Percentiles rank a stretch among this genome's conserved stretches.
These are phyloP conservation scores for Zanthoxylum bungeanum DNA, from an alignment of 345 rosid species.

Conservation along the genomic window DNA sequence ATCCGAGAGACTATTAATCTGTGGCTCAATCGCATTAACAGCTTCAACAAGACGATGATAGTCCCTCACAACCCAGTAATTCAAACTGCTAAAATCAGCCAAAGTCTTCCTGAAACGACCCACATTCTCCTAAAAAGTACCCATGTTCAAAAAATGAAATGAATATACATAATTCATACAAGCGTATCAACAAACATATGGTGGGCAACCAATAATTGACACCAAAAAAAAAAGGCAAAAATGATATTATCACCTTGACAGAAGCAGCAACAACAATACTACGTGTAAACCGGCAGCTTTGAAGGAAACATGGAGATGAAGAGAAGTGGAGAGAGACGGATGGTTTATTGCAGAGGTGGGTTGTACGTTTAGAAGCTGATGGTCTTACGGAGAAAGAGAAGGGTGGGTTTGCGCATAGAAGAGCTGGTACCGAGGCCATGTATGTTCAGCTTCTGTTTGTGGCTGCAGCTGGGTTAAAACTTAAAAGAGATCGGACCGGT, in stretches of 20 bases:
- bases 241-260: conserved; percentile 36
- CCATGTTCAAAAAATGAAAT: neutral
- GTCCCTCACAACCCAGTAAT: conserved; percentile 87
- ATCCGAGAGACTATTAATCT: conserved; percentile 56
- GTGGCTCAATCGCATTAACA: conserved; percentile 62
- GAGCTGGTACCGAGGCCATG: conserved; percentile 37
- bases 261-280: conserved; percentile 32
- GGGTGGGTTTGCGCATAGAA: conserved; percentile 19
- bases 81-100: conserved; percentile 59
- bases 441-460: conserved; percentile 20
- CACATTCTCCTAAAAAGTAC: conserved; percentile 40
- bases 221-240: neutral
- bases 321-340: conserved; percentile 21
- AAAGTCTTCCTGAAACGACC: conserved; percentile 41
- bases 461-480: neutral
- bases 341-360: conserved; percentile 24
- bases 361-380: conserved; percentile 18
- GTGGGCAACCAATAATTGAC: conserved; percentile 15
- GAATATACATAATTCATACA: conserved; percentile 3
- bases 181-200: conserved; percentile 54
- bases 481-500: no score
- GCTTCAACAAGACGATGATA: conserved; percentile 73
- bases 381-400: conserved; percentile 27
- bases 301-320: conserved; percentile 20
- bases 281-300: conserved; percentile 13